These are phyloP conservation scores for Aureobasidium uvarum DNA, from an alignment of 2,329 filamentous ascomycete species.

Conservation along the genomic window DNA sequence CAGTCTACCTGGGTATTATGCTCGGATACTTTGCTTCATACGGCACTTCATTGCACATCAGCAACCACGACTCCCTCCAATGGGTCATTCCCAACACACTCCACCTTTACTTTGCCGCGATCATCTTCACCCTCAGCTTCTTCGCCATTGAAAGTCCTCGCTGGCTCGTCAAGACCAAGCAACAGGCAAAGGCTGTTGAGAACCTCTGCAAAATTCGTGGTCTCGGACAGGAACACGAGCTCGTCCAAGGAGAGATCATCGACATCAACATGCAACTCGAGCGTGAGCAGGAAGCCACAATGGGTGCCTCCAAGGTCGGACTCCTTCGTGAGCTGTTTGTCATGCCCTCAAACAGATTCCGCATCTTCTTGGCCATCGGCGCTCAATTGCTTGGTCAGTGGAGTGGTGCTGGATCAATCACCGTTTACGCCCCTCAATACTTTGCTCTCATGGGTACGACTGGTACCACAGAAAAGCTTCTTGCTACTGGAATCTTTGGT, in stretches of 20 bases:
- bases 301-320: conserved; percentile 63
- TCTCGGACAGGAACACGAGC: conserved; percentile 36
- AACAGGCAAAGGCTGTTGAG: conserved; percentile 35
- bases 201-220: conserved; percentile 37
- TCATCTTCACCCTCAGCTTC: conserved; percentile 67
- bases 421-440: conserved; percentile 71
- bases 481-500: conserved; percentile 73
- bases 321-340: conserved; percentile 67
- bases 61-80: conserved; percentile 41
- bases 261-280: conserved; percentile 65
- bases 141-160: conserved; percentile 37
- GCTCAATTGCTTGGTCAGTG: conserved; percentile 69
- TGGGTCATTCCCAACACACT: conserved; percentile 69
- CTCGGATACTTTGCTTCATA: conserved; percentile 63
- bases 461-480: conserved; percentile 65
- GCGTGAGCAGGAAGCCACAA: conserved; percentile 68
- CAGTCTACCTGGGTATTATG: conserved; percentile 63
- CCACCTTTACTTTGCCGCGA: conserved; percentile 72
- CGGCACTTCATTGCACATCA: conserved; percentile 54
- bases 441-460: conserved; percentile 70
- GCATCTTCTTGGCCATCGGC: conserved; percentile 65
- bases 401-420: conserved; percentile 67
- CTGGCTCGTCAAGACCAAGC: conserved; percentile 39
- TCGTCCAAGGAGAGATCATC: conserved; percentile 54
- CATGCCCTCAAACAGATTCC: conserved; percentile 67